Conservation (phyloP, 371 early-diverging fungal genomes). For the Lichtheimia hyalospora region DNA sequence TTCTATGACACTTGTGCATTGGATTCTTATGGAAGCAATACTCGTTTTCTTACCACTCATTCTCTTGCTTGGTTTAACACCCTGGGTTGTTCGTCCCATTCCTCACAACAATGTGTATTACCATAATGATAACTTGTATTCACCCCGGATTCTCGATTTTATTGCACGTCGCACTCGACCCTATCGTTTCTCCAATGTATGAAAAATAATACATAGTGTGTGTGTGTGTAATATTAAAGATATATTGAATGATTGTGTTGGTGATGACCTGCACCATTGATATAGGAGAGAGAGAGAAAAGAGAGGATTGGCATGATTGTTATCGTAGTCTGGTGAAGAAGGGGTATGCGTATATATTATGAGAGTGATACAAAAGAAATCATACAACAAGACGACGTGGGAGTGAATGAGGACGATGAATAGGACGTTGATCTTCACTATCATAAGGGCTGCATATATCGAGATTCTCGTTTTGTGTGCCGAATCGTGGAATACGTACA, state of each 20-base stretch:
- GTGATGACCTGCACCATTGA: neutral
- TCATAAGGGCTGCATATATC: conserved; percentile 17
- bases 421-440: neutral
- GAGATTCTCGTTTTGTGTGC: conserved; percentile 61
- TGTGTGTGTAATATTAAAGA: neutral
- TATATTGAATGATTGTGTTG: neutral
- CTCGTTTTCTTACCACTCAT: conserved; percentile 4
- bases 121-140: neutral
- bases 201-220: neutral
- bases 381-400: neutral
- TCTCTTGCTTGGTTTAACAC: neutral
- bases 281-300: neutral
- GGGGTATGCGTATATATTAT: neutral
- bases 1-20: neutral
- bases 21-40: conserved; percentile 12
- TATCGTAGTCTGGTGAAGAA: too few relatives aligned
- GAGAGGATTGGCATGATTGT: neutral
- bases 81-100: neutral
- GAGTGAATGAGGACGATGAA: neutral
- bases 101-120: neutral
- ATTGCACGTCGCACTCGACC: too few relatives aligned
- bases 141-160: too few relatives aligned
- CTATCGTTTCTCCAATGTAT: neutral
- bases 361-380: neutral
- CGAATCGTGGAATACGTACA: conserved; percentile 65